phyloP scores from a whole-genome alignment of 2,329 filamentous ascomycete species.

The Sporothrix protearum region DNA sequence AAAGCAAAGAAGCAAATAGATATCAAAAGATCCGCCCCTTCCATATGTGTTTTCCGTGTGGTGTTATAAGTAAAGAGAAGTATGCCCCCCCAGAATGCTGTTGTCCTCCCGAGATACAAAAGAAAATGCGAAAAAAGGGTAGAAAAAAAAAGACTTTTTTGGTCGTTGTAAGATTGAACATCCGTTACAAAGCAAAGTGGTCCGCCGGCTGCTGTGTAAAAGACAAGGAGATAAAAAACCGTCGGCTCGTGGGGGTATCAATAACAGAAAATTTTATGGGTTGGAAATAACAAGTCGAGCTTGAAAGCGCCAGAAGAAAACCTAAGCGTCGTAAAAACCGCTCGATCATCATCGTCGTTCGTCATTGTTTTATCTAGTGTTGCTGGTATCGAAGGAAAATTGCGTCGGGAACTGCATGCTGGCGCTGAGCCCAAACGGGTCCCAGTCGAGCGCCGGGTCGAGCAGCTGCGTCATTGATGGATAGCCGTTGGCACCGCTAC shows the following conservation, averaged over 20 bases:
- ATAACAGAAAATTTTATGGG: background rate
- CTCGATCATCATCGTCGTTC: background rate
- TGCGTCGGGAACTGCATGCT: slow-evolving; percentile 93
- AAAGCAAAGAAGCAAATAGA: background rate
- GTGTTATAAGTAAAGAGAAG: background rate
- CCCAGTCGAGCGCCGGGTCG: slow-evolving; percentile 84
- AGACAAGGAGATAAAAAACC: background rate
- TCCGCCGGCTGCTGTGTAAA: background rate
- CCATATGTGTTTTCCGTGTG: slow-evolving; percentile 13
- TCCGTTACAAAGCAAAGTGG: background rate
- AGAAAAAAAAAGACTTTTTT: background rate
- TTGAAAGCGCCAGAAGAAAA: background rate
- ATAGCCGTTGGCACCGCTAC: slow-evolving; percentile 57
- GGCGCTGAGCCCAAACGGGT: slow-evolving; percentile 87
- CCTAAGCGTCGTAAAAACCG: background rate
- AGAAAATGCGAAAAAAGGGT: background rate
- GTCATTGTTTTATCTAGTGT: slow-evolving; percentile 40
- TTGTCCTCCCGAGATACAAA: background rate
- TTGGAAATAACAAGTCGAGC: background rate
- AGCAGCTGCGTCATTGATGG: slow-evolving; percentile 59
- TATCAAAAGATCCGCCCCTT: background rate
- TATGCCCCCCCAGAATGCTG: slow-evolving; percentile 5
- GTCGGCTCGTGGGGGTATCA: background rate
- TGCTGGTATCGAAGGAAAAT: slow-evolving; percentile 68
- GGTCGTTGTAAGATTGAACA: background rate